A percentile compares a stretch with the other conserved stretches of the same genome.
These are phyloP conservation scores for Trypanosoma lewisi DNA, from an alignment of 208 protist species.

Conservation along the genomic window DNA sequence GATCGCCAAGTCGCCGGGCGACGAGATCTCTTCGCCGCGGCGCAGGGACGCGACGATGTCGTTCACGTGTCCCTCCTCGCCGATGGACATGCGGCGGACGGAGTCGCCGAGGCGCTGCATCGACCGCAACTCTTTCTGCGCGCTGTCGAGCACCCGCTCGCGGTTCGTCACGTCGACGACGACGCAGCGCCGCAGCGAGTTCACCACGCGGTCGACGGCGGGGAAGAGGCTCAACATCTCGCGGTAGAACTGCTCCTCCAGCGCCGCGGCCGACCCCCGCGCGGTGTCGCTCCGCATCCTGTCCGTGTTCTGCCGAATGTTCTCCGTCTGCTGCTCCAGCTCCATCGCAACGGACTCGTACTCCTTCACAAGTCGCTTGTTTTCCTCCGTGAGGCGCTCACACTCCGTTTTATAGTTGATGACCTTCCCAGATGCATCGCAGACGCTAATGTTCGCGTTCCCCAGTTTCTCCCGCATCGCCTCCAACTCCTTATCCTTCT, in stretches of 20 bases:
- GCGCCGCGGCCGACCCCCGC: not conserved
- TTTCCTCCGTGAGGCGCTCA: constrained; percentile 25
- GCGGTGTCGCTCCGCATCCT: constrained; percentile 10
- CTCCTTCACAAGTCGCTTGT: constrained; percentile 30
- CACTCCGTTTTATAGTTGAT: constrained; percentile 44
- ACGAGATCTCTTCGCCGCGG: not conserved
- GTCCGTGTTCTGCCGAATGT: constrained; percentile 18
- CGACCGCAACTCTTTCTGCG: constrained; percentile 12
- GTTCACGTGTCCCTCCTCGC: constrained; percentile 7
- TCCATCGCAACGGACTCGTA: constrained; percentile 28
- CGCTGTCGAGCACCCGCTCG: constrained; percentile 13
- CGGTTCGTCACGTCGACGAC: not conserved
- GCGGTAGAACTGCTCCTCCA: constrained; percentile 21
- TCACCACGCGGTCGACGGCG: constrained; percentile 12
- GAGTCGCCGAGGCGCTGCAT: constrained; percentile 15
- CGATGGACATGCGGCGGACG: constrained; percentile 11
- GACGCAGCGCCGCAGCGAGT: constrained; percentile 16
- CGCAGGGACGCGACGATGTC: not conserved
- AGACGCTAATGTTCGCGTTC: constrained; percentile 27
- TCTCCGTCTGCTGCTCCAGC: constrained; percentile 30
- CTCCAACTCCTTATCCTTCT: constrained; percentile 32
- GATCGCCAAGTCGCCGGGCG: constrained; percentile 20
- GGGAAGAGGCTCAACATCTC: constrained; percentile 18
- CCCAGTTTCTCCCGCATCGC: constrained; percentile 46
- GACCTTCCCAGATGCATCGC: constrained; percentile 26